phyloP scores from a whole-genome alignment of 495 filamentous ascomycete genomes.

The Talaromyces adpressus region DNA sequence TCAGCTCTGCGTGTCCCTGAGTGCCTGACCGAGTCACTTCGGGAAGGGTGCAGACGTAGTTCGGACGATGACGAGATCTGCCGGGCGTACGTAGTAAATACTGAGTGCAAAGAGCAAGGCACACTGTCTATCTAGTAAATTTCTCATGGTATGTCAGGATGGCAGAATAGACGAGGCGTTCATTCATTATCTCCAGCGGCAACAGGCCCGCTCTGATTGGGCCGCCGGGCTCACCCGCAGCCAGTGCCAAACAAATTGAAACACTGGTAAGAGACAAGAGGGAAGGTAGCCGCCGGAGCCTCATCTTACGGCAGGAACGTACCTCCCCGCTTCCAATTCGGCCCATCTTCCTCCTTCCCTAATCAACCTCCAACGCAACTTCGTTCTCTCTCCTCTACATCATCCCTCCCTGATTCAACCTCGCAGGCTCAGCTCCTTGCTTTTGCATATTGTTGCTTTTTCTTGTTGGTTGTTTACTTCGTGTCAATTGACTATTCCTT shows the following conservation, averaged over 20 bases:
- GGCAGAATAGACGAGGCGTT: no score
- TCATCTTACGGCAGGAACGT: neutral
- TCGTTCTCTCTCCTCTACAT: neutral
- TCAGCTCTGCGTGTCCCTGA: neutral
- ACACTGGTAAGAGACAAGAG: neutral
- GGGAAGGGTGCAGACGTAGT: neutral
- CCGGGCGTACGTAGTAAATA: neutral
- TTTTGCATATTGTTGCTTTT: neutral
- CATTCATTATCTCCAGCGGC: neutral
- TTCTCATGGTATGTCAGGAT: no score
- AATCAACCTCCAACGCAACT: neutral
- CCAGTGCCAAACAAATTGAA: neutral
- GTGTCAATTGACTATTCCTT: neutral
- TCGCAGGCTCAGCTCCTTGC: neutral
- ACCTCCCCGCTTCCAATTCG: neutral
- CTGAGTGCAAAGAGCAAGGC: neutral
- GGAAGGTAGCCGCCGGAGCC: constrained; percentile 1
- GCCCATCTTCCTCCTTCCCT: neutral
- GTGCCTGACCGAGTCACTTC: neutral
- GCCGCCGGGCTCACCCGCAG: neutral
- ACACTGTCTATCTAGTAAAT: neutral
- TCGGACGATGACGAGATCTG: neutral
- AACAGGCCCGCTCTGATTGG: neutral
- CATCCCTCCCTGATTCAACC: constrained; percentile 1
- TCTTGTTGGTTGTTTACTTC: neutral